These are phyloP conservation scores for Hypholoma sublateritium DNA, from an alignment of 768 basidiomycete species.

Conservation along the genomic window DNA sequence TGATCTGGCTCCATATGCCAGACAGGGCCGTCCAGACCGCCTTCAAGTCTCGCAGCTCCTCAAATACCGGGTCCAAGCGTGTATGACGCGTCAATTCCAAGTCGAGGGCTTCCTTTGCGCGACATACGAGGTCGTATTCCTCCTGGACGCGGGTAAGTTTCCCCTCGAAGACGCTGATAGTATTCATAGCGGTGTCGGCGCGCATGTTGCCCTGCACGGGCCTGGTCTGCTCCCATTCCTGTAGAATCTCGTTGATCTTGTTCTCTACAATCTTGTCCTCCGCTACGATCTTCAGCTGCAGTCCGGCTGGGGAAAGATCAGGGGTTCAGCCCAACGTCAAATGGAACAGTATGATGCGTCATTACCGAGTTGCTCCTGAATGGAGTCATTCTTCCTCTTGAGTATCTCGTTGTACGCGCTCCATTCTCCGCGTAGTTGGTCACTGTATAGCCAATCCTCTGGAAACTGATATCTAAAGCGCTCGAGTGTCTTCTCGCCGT, in stretches of 20 bases:
- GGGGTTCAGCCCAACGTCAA: not conserved
- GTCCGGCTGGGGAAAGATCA: slow-evolving; percentile 58
- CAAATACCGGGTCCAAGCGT: slow-evolving; percentile 90
- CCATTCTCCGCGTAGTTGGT: slow-evolving; percentile 98
- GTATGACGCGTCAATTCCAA: slow-evolving; percentile 89
- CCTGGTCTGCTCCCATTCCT: slow-evolving; percentile 94
- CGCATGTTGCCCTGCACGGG: slow-evolving; percentile 97
- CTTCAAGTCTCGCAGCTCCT: slow-evolving; percentile 94
- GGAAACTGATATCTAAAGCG: slow-evolving; percentile 97
- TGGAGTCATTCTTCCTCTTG: slow-evolving; percentile 96
- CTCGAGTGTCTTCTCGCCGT: slow-evolving; percentile 96
- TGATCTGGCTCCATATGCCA: slow-evolving; percentile 93
- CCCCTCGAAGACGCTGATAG: slow-evolving; percentile 93
- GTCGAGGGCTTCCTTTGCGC: slow-evolving; percentile 96
- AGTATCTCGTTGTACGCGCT: slow-evolving; percentile 97
- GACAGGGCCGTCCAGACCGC: slow-evolving; percentile 99
- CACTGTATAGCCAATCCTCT: slow-evolving; percentile 97
- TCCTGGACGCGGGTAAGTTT: slow-evolving; percentile 88
- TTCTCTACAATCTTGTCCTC: slow-evolving; percentile 98
- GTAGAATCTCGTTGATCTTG: slow-evolving; percentile 86
- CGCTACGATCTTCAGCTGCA: slow-evolving; percentile 99
- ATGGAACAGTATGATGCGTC: slow-evolving; percentile 5
- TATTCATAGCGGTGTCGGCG: slow-evolving; percentile 94
- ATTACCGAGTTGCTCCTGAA: slow-evolving; percentile 95
- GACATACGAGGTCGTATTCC: slow-evolving; percentile 92